Evolutionary conservation across 106 monocot species (phyloP).

Genomic region (Chionographis japonica): DNA sequence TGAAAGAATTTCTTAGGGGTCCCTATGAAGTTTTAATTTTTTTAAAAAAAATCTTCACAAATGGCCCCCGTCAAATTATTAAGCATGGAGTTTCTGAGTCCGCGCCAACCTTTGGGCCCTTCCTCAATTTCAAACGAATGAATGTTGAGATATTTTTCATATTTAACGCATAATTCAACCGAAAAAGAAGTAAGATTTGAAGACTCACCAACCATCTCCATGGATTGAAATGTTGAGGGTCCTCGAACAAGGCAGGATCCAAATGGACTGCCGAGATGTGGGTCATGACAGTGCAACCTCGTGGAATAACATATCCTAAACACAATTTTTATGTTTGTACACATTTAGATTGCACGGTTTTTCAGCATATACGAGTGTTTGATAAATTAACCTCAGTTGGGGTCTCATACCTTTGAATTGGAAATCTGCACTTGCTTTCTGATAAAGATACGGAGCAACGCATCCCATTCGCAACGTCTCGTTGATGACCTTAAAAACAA

Average conservation of each 20-base stretch:
- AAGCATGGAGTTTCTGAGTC: too few relatives aligned
- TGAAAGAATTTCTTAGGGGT: too few relatives aligned
- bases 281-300: not conserved
- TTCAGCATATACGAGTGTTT: too few relatives aligned
- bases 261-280: not conserved
- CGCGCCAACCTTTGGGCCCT: too few relatives aligned
- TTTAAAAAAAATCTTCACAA: too few relatives aligned
- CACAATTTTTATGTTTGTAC: not conserved
- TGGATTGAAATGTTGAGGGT: conserved; percentile 3
- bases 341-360: too few relatives aligned
- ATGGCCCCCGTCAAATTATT: too few relatives aligned
- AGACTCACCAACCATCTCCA: conserved; percentile 7
- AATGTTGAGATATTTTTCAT: too few relatives aligned
- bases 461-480: conserved; percentile 6
- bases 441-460: not conserved
- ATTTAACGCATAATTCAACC: too few relatives aligned
- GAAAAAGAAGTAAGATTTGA: not conserved
- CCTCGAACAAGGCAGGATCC: conserved; percentile 5
- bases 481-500: conserved; percentile 5
- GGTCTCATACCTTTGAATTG: conserved; percentile 5
- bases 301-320: conserved; percentile 7
- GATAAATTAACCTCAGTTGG: too few relatives aligned
- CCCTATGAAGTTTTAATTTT: too few relatives aligned
- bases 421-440: not conserved
- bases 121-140: too few relatives aligned